These are phyloP conservation scores for Endogone sp. DNA, from an alignment of 192 early-diverging fungal species.

Conservation along the genomic window DNA sequence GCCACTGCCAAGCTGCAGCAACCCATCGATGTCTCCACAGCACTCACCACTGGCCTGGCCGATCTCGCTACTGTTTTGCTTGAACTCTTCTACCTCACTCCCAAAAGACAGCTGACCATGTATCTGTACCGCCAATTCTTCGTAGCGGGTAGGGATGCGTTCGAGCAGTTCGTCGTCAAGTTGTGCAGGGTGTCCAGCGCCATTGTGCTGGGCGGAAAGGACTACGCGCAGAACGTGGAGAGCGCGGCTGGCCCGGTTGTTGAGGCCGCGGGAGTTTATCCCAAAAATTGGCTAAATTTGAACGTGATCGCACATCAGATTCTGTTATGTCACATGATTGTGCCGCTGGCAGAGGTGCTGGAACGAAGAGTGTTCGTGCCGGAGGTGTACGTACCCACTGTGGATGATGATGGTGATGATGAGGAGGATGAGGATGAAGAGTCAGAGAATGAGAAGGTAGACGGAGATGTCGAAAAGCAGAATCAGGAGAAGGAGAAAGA, in stretches of 20 bases:
- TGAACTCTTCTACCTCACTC: conserved; percentile 27
- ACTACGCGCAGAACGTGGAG: neutral
- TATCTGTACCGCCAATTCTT: conserved; percentile 6
- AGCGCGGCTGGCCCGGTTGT: neutral
- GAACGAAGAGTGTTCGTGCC: conserved; percentile 6
- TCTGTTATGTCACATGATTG: conserved; percentile 19
- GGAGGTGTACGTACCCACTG: conserved; percentile 15
- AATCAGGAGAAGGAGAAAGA: neutral
- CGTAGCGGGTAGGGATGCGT: conserved; percentile 6
- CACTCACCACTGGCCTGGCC: conserved; percentile 25
- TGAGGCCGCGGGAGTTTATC: neutral
- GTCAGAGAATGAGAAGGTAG: neutral
- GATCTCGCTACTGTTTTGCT: conserved; percentile 28
- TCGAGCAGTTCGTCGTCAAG: conserved; percentile 13
- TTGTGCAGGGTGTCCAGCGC: conserved; percentile 20
- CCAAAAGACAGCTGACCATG: conserved; percentile 13
- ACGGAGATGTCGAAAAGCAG: neutral
- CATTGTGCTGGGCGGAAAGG: conserved; percentile 26
- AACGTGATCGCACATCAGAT: conserved; percentile 36
- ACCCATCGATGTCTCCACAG: conserved; percentile 16
- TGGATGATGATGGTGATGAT: neutral
- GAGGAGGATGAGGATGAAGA: neutral
- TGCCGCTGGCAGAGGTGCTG: conserved; percentile 13
- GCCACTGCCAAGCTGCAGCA: neutral
- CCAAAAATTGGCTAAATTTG: conserved; percentile 36